A percentile compares a stretch with the other conserved stretches of the same genome.
Conservation (phyloP, 2,329 filamentous ascomycete species). For the Cryphonectria radicalis region DNA sequence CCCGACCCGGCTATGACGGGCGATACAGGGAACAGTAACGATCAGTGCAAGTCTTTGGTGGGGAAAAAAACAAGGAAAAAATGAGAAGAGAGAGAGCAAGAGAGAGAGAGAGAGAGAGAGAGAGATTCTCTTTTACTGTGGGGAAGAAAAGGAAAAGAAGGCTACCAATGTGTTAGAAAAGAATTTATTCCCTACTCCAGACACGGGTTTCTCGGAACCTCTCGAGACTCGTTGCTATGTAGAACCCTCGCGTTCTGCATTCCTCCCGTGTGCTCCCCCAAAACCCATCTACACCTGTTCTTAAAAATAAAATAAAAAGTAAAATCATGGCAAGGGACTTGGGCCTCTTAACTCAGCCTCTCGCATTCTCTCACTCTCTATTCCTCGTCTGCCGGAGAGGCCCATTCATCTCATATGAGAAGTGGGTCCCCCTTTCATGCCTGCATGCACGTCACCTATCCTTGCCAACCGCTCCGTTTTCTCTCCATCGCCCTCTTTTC, state of each 20-base stretch:
- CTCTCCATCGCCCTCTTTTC: not conserved
- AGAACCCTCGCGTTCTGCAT: constrained; percentile 6
- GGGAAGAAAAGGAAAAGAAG: not conserved
- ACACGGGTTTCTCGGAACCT: not conserved
- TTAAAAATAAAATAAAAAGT: not conserved
- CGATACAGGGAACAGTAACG: not conserved
- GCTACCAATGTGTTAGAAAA: not conserved
- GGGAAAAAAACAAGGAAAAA: not conserved
- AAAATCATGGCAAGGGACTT: not conserved
- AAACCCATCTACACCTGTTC: not conserved
- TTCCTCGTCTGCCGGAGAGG: not conserved
- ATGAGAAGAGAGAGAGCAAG: not conserved
- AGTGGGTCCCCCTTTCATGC: constrained; percentile 1
- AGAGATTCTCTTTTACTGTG: not conserved
- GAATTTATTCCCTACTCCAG: not conserved
- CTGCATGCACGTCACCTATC: constrained; percentile 12
- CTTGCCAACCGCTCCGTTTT: not conserved
- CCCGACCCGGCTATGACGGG: constrained; percentile 5
- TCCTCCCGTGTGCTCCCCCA: not conserved
- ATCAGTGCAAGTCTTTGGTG: not conserved
- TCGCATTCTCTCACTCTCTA: not conserved
- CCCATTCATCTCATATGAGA: not conserved
- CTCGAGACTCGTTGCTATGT: not conserved
- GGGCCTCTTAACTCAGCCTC: not conserved
- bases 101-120: not conserved